Base-by-base conservation (phyloP, 176 grass and related monocot species). In the Phoenix dactylifera region DNA sequence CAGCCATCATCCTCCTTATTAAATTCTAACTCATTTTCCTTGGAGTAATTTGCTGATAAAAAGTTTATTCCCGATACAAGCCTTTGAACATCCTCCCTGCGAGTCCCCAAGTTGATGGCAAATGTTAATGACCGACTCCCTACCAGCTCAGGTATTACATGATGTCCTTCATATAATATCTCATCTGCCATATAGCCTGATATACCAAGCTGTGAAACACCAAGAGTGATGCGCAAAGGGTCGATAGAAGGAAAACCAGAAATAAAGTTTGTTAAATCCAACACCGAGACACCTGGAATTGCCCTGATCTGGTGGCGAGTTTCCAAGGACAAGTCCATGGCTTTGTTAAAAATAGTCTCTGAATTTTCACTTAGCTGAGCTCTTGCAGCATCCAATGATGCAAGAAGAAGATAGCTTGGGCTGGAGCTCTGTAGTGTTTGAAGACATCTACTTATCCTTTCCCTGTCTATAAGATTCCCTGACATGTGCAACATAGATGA, bases 301-400 rank as follows among this genome's bases (percentile, higher is more conserved):
- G 24, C 54, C 24, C 51, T 60, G 49, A 96, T 60, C 51, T 62
- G 74, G 17, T 75, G 25, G 50, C 59, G 75, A 55, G 69, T n/a
- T 62, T 85, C 72, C 18, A 58, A 72, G 24, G 91, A 68, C 56
- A 96, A 74, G 51, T 74, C 66, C 64, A 87, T 15, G 0, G 75
- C 50, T 35, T 80, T 62, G 51, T 79, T 61, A 75, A 96, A 96
- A 68, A 61, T 77, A 3, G 52, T 23, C 49, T 69, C 56, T 32
- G 18, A 2, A 1, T 90, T 79, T 25, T 77, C 56, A 5, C 74
- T 73, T 65, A 96, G 52, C 25, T 87, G 91, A 82, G 81, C 80
- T 71, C 91, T 90, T 57, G 83, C 62, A 64, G 86, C 80, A 88
- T 96, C 91, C 67, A 96, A 80, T 54, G 91, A 96, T 4, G 86